These are phyloP conservation scores for Obba rivulosa DNA, from an alignment of 768 basidiomycete species.

Conservation along the genomic window DNA sequence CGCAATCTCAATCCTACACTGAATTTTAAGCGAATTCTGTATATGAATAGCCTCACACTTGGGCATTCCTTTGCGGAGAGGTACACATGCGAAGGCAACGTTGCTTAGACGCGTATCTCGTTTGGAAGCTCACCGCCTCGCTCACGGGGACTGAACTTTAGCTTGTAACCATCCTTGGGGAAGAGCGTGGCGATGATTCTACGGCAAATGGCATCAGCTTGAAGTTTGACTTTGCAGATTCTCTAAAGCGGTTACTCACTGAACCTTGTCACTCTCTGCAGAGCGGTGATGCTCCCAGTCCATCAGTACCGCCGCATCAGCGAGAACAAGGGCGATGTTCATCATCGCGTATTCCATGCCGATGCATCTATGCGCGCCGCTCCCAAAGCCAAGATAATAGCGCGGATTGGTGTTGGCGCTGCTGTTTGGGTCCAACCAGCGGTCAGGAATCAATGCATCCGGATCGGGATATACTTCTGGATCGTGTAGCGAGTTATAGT, in stretches of 20 bases:
- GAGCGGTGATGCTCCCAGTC: slow-evolving; percentile 89
- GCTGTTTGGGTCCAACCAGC: slow-evolving; percentile 82
- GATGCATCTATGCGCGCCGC: slow-evolving; percentile 89
- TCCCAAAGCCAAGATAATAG: slow-evolving; percentile 95
- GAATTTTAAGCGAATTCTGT: too few species aligned
- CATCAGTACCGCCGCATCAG: slow-evolving; percentile 72
- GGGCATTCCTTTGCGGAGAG: too few species aligned
- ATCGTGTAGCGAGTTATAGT: slow-evolving; percentile 93
- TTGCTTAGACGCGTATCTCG: too few species aligned
- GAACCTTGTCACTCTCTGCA: slow-evolving; percentile 68
- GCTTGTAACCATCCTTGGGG: slow-evolving; percentile 85
- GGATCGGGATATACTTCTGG: slow-evolving; percentile 83
- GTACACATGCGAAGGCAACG: too few species aligned
- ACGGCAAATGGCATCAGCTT: too few species aligned
- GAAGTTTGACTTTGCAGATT: too few species aligned
- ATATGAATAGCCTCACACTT: too few species aligned
- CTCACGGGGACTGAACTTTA: slow-evolving; percentile 67
- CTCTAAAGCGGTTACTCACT: too few species aligned
- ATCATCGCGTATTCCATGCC: slow-evolving; percentile 89
- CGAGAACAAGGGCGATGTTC: slow-evolving; percentile 85
- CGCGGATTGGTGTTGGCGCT: slow-evolving; percentile 79
- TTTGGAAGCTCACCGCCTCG: background rate
- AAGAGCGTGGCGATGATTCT: slow-evolving; percentile 96
- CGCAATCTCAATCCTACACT: too few species aligned
- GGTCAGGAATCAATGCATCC: slow-evolving; percentile 77